A percentile compares a stretch with the other conserved stretches of the same genome.
Conservation (phyloP, 1,284 basidiomycete genomes). For the Apiotrichum mycotoxinovorans region DNA sequence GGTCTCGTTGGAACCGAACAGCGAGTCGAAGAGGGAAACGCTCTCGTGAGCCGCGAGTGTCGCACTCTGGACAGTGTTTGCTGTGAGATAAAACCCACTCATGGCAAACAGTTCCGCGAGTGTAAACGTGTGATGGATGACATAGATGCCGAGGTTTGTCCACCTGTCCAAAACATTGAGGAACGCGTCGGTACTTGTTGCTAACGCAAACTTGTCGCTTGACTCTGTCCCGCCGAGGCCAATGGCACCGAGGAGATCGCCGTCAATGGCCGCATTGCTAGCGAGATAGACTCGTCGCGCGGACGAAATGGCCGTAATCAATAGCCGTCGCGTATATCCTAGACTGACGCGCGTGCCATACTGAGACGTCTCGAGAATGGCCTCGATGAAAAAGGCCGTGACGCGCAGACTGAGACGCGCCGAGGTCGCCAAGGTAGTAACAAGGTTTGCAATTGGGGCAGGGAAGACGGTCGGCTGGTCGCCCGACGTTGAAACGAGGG, state of each 20-base stretch:
- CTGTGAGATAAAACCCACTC: constrained; percentile 53
- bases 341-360: constrained; percentile 40
- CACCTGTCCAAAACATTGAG: constrained; percentile 53
- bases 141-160: constrained; percentile 56
- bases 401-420: constrained; percentile 46
- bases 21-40: constrained; percentile 53
- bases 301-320: constrained; percentile 49
- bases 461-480: constrained; percentile 45
- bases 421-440: constrained; percentile 48
- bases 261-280: constrained; percentile 26
- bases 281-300: constrained; percentile 48
- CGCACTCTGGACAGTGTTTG: constrained; percentile 42
- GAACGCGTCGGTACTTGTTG: constrained; percentile 37
- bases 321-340: constrained; percentile 45
- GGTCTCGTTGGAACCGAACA: constrained; percentile 56
- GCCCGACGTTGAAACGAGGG: not conserved
- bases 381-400: constrained; percentile 50
- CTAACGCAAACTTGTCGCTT: constrained; percentile 9
- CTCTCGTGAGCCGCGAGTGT: constrained; percentile 53
- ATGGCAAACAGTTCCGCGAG: constrained; percentile 56
- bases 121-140: constrained; percentile 55
- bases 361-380: constrained; percentile 46
- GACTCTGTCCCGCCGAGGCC: constrained; percentile 19
- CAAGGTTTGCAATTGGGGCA: constrained; percentile 44
- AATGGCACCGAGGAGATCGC: constrained; percentile 26